Base-by-base conservation (phyloP, 768 basidiomycete species). In the Kondoa subrosea region DNA sequence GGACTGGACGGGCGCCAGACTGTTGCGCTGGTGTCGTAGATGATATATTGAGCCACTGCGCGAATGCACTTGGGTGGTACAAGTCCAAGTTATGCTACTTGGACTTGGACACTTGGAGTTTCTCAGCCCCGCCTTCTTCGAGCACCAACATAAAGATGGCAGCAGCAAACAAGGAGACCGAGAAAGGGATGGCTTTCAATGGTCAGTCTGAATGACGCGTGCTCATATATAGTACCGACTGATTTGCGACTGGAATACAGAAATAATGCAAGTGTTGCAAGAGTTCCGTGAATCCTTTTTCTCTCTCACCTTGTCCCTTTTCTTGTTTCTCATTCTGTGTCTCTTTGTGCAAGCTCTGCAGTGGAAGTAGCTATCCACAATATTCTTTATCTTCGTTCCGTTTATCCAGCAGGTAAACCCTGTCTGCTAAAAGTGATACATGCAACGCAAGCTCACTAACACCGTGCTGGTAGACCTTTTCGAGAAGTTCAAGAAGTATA, bases 361-460 rank as follows among this genome's bases (percentile, higher is more conserved):
- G 93, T 97, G 72, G 93, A 97, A 75, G 88, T 92, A 32, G 88
- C 89, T 12, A 85, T 95, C 69, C 92, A 96, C 75, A 86, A 86
- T 2, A 89, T 97, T 70, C 82, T 97, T 3, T 95, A 89, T 74
- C 84, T 91, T 31, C 85, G 93, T 25, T 86, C 88, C 72, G 81
- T 97, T 63, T 97, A 96, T 73, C 93, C 92, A 0, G 80, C 86
- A 1, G 50, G 74, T 68, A 8, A 14, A 72, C 50, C 16, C 61
- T n/a, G 25, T 34, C 32, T 27, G 0, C 3, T 57, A 21, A 29
- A 31, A n/a, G 3, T 4, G 57, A 1, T 62, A 57, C 32, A 30
- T 16, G 4, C 3, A n/a, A 4, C 31, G 2, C 16, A 4, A 3
- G 31, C 29, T 15, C 0, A 26, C 15, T 21, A 0, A n/a, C n/a